These are phyloP conservation scores for Colletotrichum sp. DNA, from an alignment of 2,329 filamentous ascomycete species.

Conservation along the genomic window DNA sequence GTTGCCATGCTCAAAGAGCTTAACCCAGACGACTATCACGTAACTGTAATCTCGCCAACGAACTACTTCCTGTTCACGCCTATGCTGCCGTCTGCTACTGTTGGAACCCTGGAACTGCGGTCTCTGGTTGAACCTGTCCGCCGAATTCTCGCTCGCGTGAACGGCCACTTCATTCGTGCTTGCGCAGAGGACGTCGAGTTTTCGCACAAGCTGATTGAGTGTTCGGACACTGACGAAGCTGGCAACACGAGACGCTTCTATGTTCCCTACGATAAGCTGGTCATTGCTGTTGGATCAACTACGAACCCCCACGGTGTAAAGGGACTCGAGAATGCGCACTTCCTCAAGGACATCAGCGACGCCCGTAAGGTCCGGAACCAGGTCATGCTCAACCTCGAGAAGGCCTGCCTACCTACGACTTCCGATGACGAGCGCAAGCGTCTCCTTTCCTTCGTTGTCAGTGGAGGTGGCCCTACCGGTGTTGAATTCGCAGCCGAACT, in stretches of 20 bases:
- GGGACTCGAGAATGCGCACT: slow-evolving; percentile 90
- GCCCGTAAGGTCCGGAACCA: slow-evolving; percentile 88
- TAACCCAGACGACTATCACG: slow-evolving; percentile 90
- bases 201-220: slow-evolving; percentile 86
- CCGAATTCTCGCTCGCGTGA: slow-evolving; percentile 77
- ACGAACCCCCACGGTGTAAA: slow-evolving; percentile 97
- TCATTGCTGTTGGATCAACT: slow-evolving; percentile 88
- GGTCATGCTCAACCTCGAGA: slow-evolving; percentile 87
- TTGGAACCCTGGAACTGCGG: slow-evolving; percentile 89
- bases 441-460: slow-evolving; percentile 93
- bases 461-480: slow-evolving; percentile 92
- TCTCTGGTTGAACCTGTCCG: slow-evolving; percentile 93
- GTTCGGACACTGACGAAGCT: slow-evolving; percentile 72
- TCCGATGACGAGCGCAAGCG: slow-evolving; percentile 85
- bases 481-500: slow-evolving; percentile 98
- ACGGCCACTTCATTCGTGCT: slow-evolving; percentile 90
- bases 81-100: slow-evolving; percentile 96
- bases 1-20: slow-evolving; percentile 90
- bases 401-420: slow-evolving; percentile 91
- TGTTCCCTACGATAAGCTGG: slow-evolving; percentile 95
- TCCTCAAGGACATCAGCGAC: slow-evolving; percentile 94
- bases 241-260: slow-evolving; percentile 87
- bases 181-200: slow-evolving; percentile 90
- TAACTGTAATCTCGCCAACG: slow-evolving; percentile 91
- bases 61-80: slow-evolving; percentile 99